These are phyloP conservation scores for Guyanaporus albipodus DNA, from an alignment of 768 basidiomycete species.

Conservation along the genomic window DNA sequence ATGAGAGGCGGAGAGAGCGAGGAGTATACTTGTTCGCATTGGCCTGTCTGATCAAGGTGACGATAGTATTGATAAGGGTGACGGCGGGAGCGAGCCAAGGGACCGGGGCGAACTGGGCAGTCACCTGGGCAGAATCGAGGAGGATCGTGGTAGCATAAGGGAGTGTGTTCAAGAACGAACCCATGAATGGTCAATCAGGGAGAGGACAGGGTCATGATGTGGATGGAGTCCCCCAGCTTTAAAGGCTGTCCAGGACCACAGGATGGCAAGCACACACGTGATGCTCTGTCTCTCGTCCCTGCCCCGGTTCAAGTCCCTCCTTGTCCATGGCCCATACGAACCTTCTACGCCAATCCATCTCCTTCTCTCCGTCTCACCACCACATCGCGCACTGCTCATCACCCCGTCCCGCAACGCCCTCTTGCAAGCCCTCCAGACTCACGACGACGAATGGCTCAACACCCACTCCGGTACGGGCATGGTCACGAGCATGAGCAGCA, in stretches of 20 bases:
- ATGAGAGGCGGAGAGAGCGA: neutral
- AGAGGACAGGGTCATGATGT: neutral
- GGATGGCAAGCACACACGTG: slow-evolving; percentile 24
- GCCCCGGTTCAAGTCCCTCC: slow-evolving; percentile 55
- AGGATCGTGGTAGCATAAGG: slow-evolving; percentile 10
- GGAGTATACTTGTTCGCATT: slow-evolving; percentile 42
- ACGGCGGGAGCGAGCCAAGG: slow-evolving; percentile 45
- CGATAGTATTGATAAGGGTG: slow-evolving; percentile 40
- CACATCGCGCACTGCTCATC: slow-evolving; percentile 43
- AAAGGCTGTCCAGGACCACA: slow-evolving; percentile 12
- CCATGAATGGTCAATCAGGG: slow-evolving; percentile 8
- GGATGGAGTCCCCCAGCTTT: slow-evolving; percentile 4
- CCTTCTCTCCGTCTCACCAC: slow-evolving; percentile 44
- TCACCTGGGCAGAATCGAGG: slow-evolving; percentile 36
- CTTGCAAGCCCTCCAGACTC: slow-evolving; percentile 37
- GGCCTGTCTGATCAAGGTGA: slow-evolving; percentile 46
- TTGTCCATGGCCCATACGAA: slow-evolving; percentile 61
- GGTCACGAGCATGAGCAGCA: slow-evolving; percentile 35
- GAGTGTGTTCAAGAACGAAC: slow-evolving; percentile 10
- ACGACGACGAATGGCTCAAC: slow-evolving; percentile 47
- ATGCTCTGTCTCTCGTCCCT: slow-evolving; percentile 41
- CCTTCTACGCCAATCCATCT: slow-evolving; percentile 70
- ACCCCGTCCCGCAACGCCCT: slow-evolving; percentile 50
- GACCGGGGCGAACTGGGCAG: slow-evolving; percentile 45
- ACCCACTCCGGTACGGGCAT: slow-evolving; percentile 38